phyloP scores from a whole-genome alignment of 2,329 filamentous ascomycete genomes.

The Cladophialophora psammophila region DNA sequence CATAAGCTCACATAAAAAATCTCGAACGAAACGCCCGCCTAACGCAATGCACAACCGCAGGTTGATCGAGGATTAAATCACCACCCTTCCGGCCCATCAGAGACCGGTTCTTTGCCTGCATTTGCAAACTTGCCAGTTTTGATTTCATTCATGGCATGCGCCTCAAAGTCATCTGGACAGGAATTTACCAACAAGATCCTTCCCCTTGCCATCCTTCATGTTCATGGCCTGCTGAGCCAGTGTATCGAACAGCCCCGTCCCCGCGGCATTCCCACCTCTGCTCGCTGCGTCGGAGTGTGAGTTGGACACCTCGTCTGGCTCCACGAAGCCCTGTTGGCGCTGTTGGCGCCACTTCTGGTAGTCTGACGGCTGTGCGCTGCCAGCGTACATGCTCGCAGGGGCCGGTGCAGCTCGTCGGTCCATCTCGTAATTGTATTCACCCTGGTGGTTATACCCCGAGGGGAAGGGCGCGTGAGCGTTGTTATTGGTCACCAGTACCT shows the following conservation, averaged over 20 bases:
- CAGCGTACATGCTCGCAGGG: background rate
- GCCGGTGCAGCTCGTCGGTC: background rate
- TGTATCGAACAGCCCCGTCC: slow-evolving; percentile 5
- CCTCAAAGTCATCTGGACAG: slow-evolving; percentile 14
- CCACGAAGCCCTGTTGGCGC: slow-evolving; percentile 21
- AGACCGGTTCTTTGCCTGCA: background rate
- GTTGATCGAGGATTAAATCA: background rate
- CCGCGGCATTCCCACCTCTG: background rate
- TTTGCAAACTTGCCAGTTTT: background rate
- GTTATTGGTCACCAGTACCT: slow-evolving; percentile 14
- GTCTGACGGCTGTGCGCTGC: background rate
- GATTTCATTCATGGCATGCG: background rate
- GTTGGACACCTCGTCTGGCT: slow-evolving; percentile 16
- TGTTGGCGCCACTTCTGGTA: background rate
- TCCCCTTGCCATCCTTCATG: slow-evolving; percentile 19
- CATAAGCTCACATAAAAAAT: background rate
- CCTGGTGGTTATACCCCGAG: slow-evolving; percentile 2
- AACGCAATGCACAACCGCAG: background rate
- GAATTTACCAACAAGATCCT: slow-evolving; percentile 21
- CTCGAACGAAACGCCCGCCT: background rate
- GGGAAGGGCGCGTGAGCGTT: slow-evolving; percentile 20
- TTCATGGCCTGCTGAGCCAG: slow-evolving; percentile 14
- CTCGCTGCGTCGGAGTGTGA: background rate
- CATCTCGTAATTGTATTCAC: background rate
- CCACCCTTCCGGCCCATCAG: background rate